Conservation (phyloP, 1,139 yeast species). For the Yamadazyma kanchanaburiensis region DNA sequence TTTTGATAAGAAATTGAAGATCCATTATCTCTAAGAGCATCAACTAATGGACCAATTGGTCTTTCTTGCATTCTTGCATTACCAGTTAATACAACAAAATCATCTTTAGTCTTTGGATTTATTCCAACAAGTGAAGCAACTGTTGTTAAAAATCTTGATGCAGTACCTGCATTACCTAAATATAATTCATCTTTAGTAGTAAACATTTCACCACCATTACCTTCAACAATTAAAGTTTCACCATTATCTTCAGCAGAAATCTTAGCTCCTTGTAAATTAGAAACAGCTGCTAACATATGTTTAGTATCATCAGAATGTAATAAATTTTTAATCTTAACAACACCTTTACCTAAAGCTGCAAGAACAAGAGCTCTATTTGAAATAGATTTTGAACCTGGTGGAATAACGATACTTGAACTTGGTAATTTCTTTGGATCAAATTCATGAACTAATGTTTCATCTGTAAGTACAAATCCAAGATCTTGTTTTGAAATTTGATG, state of each 20-base stretch:
- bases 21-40: constrained; percentile 82
- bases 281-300: constrained; percentile 88
- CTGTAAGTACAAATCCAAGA: constrained; percentile 79
- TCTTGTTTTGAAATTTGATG: constrained; percentile 79
- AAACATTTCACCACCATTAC: constrained; percentile 76
- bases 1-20: constrained; percentile 69
- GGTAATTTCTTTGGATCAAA: constrained; percentile 40
- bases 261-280: constrained; percentile 75
- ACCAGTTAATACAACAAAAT: constrained; percentile 73
- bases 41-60: constrained; percentile 95
- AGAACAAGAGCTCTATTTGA: constrained; percentile 90
- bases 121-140: constrained; percentile 74
- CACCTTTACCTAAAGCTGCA: constrained; percentile 89
- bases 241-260: constrained; percentile 84
- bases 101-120: constrained; percentile 28
- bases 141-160: constrained; percentile 89
- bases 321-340: constrained; percentile 76
- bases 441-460: constrained; percentile 67
- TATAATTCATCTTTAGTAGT: constrained; percentile 66
- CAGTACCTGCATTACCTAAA: constrained; percentile 98
- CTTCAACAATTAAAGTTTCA: constrained; percentile 78
- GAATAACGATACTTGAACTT: constrained; percentile 52
- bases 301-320: constrained; percentile 95
- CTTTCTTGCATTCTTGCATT: constrained; percentile 97
- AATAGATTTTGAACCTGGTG: constrained; percentile 97